Evolutionary conservation across 176 grass and related monocot species (phyloP).

Genomic region (Poa annua): DNA sequence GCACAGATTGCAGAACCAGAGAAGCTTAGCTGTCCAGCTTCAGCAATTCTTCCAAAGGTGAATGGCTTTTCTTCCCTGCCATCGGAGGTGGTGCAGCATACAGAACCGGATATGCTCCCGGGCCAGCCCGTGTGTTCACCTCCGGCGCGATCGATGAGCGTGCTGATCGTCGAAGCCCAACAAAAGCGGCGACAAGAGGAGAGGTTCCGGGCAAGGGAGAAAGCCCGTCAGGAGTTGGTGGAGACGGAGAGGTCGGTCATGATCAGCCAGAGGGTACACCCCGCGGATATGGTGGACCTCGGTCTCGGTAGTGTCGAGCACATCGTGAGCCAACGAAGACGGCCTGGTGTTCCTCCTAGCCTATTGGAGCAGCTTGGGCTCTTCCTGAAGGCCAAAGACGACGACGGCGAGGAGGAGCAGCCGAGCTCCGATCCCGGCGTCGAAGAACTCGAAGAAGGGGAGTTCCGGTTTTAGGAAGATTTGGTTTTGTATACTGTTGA

Average conservation of each 20-base stretch:
- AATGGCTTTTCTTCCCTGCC: background rate
- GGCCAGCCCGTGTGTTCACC: background rate
- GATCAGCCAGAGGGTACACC: constrained; percentile 30
- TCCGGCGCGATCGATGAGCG: background rate
- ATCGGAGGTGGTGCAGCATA: background rate
- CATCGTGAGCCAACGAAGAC: constrained; percentile 26
- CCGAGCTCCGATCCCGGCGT: background rate
- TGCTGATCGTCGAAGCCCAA: constrained; percentile 37
- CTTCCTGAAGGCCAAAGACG: constrained; percentile 8
- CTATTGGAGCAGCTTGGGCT: constrained; percentile 46
- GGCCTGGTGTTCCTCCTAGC: background rate
- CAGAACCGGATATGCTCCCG: background rate
- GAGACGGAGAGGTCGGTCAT: constrained; percentile 23
- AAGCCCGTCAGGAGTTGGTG: constrained; percentile 4
- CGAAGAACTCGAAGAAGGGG: constrained; percentile 40
- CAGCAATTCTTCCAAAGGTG: background rate
- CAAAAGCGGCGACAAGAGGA: constrained; percentile 4
- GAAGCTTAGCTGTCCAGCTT: background rate
- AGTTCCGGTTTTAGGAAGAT: constrained; percentile 28
- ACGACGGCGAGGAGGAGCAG: background rate
- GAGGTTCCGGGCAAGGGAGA: constrained; percentile 11
- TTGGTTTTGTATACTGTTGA: background rate
- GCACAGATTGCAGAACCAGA: background rate
- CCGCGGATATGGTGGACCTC: constrained; percentile 38
- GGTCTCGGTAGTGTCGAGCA: constrained; percentile 43